Evolutionary conservation across 1,284 basidiomycete species (phyloP).

Genomic region (Irpex lacteus): DNA sequence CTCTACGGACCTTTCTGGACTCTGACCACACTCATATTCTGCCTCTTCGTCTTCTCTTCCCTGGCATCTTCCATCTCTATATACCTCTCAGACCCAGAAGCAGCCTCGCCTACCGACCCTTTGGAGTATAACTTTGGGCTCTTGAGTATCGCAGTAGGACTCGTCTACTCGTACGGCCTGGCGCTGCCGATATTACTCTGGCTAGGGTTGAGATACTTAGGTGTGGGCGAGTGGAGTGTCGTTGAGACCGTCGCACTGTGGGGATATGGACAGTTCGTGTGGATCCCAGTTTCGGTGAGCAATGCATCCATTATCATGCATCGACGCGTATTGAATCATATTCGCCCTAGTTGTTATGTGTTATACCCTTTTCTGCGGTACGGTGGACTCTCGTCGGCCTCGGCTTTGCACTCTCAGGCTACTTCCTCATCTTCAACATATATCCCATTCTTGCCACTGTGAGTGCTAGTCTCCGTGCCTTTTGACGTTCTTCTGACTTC

Average conservation of each 20-base stretch:
- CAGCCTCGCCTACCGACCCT: conserved; percentile 30
- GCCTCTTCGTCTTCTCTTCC: conserved; percentile 88
- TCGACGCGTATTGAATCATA: background rate
- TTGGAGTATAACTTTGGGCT: conserved; percentile 83
- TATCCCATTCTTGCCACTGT: conserved; percentile 88
- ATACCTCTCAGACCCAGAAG: conserved; percentile 65
- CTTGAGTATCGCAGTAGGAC: conserved; percentile 75
- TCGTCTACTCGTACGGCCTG: conserved; percentile 87
- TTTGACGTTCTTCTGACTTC: conserved; percentile 2
- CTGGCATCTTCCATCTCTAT: conserved; percentile 80
- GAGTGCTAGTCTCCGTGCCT: conserved; percentile 28
- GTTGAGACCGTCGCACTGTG: conserved; percentile 76
- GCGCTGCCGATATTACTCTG: conserved; percentile 78
- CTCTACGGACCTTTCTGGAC: conserved; percentile 96
- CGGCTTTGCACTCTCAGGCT: conserved; percentile 76
- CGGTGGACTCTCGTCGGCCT: conserved; percentile 77
- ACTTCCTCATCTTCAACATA: conserved; percentile 81
- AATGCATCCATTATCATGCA: background rate
- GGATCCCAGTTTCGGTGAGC: conserved; percentile 77
- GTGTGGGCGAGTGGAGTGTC: conserved; percentile 82
- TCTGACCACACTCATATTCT: conserved; percentile 87
- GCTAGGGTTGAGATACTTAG: conserved; percentile 78
- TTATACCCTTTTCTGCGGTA: conserved; percentile 75
- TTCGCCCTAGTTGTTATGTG: conserved; percentile 64
- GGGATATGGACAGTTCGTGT: conserved; percentile 74